Conservation (phyloP, 2,329 filamentous ascomycete genomes). For the Cadophora luteo-olivacea region DNA sequence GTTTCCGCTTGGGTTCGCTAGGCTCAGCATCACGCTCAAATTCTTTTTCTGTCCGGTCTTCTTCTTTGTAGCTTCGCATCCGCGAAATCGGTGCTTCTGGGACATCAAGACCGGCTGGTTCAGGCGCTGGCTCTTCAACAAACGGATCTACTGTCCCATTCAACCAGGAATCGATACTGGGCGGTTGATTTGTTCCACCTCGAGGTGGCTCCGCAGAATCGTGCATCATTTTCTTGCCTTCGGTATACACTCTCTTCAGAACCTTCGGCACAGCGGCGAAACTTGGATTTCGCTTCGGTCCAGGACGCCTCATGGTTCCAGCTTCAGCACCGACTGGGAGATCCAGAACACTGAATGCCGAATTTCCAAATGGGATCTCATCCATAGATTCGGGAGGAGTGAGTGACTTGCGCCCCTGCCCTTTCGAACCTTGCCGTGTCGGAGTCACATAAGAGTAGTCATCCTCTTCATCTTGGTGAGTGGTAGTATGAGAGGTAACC, state of each 20-base stretch:
- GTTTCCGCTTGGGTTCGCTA: slow-evolving; percentile 24
- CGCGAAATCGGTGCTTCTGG: slow-evolving; percentile 45
- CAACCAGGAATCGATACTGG: slow-evolving; percentile 71
- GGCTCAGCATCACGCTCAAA: slow-evolving; percentile 28
- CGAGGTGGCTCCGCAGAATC: slow-evolving; percentile 64
- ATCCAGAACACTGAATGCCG: slow-evolving; percentile 70
- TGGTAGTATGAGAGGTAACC: slow-evolving; percentile 30
- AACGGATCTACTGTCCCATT: slow-evolving; percentile 68
- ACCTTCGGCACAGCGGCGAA: slow-evolving; percentile 69
- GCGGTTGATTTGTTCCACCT: slow-evolving; percentile 61
- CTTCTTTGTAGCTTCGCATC: slow-evolving; percentile 38
- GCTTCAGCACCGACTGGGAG: slow-evolving; percentile 57
- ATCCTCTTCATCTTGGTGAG: slow-evolving; percentile 27
- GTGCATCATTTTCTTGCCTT: slow-evolving; percentile 69
- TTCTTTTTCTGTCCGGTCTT: slow-evolving; percentile 33
- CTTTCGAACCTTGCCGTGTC: slow-evolving; percentile 34
- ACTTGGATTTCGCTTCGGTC: slow-evolving; percentile 59
- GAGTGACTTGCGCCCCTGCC: slow-evolving; percentile 34
- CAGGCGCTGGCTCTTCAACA: slow-evolving; percentile 51
- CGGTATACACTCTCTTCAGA: slow-evolving; percentile 68
- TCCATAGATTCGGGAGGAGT: slow-evolving; percentile 54
- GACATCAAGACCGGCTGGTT: slow-evolving; percentile 41
- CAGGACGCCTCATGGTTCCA: slow-evolving; percentile 55
- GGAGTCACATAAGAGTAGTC: slow-evolving; percentile 36
- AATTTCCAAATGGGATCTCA: slow-evolving; percentile 68